phyloP scores from a whole-genome alignment of 2,329 filamentous ascomycete species.

The Fusarium sp. region DNA sequence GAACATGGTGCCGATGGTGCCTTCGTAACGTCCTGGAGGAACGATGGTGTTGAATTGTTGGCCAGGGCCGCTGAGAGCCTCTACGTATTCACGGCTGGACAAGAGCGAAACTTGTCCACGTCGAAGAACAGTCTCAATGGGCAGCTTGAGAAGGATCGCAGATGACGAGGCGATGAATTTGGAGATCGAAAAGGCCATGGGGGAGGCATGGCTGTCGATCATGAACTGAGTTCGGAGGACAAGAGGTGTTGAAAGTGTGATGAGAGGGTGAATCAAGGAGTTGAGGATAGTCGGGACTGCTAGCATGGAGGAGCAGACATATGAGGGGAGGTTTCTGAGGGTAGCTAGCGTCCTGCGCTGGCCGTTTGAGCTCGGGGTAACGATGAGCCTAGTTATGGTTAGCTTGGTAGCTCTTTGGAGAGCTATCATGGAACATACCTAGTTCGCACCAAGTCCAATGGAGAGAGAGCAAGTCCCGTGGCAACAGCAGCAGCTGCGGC shows the following conservation, averaged over 20 bases:
- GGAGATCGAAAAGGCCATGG: constrained; percentile 83
- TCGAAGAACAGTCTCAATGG: constrained; percentile 90
- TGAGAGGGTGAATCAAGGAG: constrained; percentile 84
- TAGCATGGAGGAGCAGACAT: constrained; percentile 77
- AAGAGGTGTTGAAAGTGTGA: constrained; percentile 86
- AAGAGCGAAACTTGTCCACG: constrained; percentile 86
- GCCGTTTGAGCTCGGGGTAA: constrained; percentile 81
- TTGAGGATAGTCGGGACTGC: constrained; percentile 88
- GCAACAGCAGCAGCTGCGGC: constrained; percentile 73
- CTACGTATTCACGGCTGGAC: constrained; percentile 64
- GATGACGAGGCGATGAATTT: constrained; percentile 84
- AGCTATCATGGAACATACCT: constrained; percentile 53
- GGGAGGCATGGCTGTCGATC: constrained; percentile 85
- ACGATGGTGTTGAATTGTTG: constrained; percentile 78
- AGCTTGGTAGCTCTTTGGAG: constrained; percentile 36
- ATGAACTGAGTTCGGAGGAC: constrained; percentile 86
- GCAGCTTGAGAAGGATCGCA: constrained; percentile 88
- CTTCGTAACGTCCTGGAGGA: constrained; percentile 82
- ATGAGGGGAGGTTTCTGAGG: constrained; percentile 82
- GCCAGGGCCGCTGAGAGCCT: constrained; percentile 60
- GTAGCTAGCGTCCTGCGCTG: constrained; percentile 84
- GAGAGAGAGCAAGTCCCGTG: constrained; percentile 85
- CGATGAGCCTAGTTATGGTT: constrained; percentile 73
- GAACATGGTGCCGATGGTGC: constrained; percentile 93
- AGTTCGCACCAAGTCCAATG: constrained; percentile 91